Percentiles rank a stretch among this genome's conserved stretches.
Conservation (phyloP, 1,284 basidiomycete species). For the Apiotrichum porosum region DNA sequence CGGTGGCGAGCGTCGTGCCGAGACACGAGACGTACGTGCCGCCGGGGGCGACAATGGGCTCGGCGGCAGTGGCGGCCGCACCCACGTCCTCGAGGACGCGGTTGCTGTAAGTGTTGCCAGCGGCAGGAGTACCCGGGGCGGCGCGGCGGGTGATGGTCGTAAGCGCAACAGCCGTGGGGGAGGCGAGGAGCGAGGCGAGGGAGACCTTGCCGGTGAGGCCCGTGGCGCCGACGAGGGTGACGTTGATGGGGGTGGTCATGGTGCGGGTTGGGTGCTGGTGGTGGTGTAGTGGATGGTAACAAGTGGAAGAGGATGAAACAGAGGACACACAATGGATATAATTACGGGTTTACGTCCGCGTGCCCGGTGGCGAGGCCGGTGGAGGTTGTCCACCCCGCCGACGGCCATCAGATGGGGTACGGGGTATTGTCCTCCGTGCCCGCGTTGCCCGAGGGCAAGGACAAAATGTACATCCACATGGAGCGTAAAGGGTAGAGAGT, state of each 20-base stretch:
- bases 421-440: no score
- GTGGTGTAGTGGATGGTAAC: no score
- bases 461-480: no score
- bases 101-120: slow-evolving; percentile 24
- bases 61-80: slow-evolving; percentile 9
- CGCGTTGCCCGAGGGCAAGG: no score
- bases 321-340: no score
- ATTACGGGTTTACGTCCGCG: no score
- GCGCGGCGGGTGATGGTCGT: slow-evolving; percentile 39
- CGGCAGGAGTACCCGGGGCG: slow-evolving; percentile 9
- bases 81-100: slow-evolving; percentile 25
- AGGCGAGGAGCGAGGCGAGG: slow-evolving; percentile 27
- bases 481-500: no score
- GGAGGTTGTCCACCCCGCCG: no score
- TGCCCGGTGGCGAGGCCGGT: no score
- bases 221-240: slow-evolving; percentile 44
- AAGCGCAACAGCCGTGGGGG: slow-evolving; percentile 28
- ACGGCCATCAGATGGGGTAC: no score
- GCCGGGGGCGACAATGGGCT: slow-evolving; percentile 15
- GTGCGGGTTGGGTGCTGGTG: no score
- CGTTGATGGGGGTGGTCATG: slow-evolving; percentile 13
- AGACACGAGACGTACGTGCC: slow-evolving; percentile 37
- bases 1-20: slow-evolving; percentile 40
- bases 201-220: slow-evolving; percentile 42
- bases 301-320: no score